Evolutionary conservation across 2,329 filamentous ascomycete genomes (phyloP), one percentile per base, ranked within the genome.

Genomic region (Scytalidium lignicola): DNA sequence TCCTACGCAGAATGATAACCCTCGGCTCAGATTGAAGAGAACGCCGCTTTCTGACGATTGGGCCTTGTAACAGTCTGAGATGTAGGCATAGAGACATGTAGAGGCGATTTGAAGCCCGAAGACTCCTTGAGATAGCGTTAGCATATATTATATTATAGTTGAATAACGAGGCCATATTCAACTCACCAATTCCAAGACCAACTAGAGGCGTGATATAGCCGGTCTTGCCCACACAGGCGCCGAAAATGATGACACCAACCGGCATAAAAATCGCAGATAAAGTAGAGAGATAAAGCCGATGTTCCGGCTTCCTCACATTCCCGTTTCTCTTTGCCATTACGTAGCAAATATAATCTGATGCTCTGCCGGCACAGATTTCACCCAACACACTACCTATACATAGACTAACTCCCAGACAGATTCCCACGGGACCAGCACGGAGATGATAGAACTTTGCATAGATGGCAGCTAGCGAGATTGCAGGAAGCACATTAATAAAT

Each of bases 401-500:
- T 0, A 62, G 47, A 3, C 52, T 55, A 3, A 57, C 43, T 3
- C 61, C 61, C 3, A 63, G 45, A 49, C 58, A 58, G 15, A 54
- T 54, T 17, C 59, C 61, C 3, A 63, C 62, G 9, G 58, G 50
- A 8, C 61, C 61, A 3, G 53, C 17, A 8, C 52, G 49, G 7
- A 63, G 45, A n/a, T 50, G 2, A 44, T 61, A 63, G 41, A 55
- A 60, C 15, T 51, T 28, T 1, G 61, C 61, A 45, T 62, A 62
- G 15, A 62, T 58, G 17, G 48, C 51, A 1, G 61, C 59, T 9
- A 63, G 23, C 1, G 53, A 50, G 26, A 63, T 53, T 18, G 61
- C 61, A 9, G 61, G 61, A 44, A 63, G 48, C 12, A 63, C 58
- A 19, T 63, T 63, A 28, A 59, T 58, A 32, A 63, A 62, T 3